These are phyloP conservation scores for Kalanchoe fedtschenkoi DNA, from an alignment of 164 flowering plant genomes.

Conservation along the genomic window DNA sequence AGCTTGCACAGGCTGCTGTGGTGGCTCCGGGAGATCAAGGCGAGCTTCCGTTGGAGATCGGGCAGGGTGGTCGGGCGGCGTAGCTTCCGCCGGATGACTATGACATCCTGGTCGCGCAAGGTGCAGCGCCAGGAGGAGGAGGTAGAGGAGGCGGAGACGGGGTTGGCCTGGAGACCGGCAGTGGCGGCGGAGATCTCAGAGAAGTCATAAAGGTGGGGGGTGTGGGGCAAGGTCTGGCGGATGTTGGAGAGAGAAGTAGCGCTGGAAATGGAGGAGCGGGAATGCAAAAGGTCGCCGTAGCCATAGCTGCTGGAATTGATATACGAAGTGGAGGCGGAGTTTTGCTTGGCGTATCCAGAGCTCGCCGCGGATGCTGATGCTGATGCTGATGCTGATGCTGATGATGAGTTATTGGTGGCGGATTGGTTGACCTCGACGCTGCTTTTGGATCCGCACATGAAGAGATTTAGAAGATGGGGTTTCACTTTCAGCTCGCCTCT, in stretches of 20 bases:
- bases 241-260: constrained; percentile 26
- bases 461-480: background rate
- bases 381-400: too few species aligned
- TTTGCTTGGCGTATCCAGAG: background rate
- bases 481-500: background rate
- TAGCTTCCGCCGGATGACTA: constrained; percentile 51
- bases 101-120: constrained; percentile 31
- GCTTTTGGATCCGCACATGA: background rate
- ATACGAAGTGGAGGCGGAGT: background rate
- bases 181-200: constrained; percentile 46
- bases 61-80: constrained; percentile 26
- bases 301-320: background rate
- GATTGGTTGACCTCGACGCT: background rate
- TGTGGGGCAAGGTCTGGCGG: constrained; percentile 26
- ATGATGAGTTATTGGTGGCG: background rate
- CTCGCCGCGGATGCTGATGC: background rate
- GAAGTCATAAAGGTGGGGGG: constrained; percentile 35
- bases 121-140: constrained; percentile 64
- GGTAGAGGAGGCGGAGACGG: constrained; percentile 37
- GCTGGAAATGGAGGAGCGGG: constrained; percentile 12
- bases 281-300: background rate
- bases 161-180: constrained; percentile 31
- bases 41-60: constrained; percentile 27
- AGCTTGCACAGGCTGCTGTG: constrained; percentile 34
- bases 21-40: constrained; percentile 40